Base-by-base conservation (phyloP, 176 grass and related monocot species). In the Stipa capillata region DNA sequence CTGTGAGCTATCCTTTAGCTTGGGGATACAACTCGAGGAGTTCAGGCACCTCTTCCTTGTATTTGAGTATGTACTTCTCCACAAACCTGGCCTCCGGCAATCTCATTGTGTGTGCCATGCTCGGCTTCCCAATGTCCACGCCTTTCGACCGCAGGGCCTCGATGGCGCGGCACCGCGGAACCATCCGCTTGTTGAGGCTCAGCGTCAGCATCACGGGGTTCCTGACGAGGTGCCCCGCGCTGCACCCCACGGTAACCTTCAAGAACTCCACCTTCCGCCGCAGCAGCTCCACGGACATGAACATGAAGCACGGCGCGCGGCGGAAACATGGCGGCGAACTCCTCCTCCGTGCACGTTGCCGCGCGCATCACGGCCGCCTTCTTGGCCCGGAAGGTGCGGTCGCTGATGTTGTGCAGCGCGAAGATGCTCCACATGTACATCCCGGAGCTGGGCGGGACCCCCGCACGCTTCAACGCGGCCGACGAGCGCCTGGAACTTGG, bases 201-300 rank as follows among this genome's bases (percentile, higher is more conserved):
- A 52, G 66, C 2, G 45, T 61, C 24, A 97, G 58, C 36, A 97
- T 5, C 27, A 28, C 25, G 27, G 90, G 88, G 21, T 52, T 52
- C 12, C 0, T 29, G 9, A 82, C 67, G 47, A 93, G 18, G 57
- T 39, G 7, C 20, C 16, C 44, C 7, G 28, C 45, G 29, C 35
- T 18, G 73, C 55, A 93, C 16, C 79, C 65, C 20, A 23, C 51
- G 35, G 77, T 58, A 9, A 20, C 77, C 39, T 28, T 18, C 10
- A 90, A 81, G 54, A 97, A 87, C 66, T 90, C 85, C 60, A 91
- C 83, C 81, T 88, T 93, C 31, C 21, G 23, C 7, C 35, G 74
- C 44, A 91, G 43, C 56, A 32, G 3, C 72, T 83, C 58, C 41
- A 39, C 17, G 4, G 90, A 73, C n/a, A 62, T 6, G 64, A 21